Evolutionary conservation across 2,329 filamentous ascomycete genomes (phyloP).

Genomic region (Plectosphaerella plurivora): DNA sequence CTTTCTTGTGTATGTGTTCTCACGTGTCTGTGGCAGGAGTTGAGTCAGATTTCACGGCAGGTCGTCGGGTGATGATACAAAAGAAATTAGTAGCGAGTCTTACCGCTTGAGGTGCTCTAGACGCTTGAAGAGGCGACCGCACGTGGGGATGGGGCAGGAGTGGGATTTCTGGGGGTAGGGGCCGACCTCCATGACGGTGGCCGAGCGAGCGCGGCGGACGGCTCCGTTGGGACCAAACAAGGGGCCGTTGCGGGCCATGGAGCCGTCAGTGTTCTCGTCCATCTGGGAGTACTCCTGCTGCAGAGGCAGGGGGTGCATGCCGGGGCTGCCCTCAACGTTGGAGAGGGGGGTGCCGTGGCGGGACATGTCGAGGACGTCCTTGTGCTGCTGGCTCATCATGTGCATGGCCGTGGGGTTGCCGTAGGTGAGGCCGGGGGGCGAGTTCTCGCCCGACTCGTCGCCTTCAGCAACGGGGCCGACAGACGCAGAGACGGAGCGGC

Average conservation of each 20-base stretch:
- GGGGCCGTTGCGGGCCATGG: conserved; percentile 46
- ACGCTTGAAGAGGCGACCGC: conserved; percentile 95
- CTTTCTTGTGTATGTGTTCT: conserved; percentile 99
- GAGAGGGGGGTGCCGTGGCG: conserved; percentile 87
- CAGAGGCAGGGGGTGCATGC: conserved; percentile 64
- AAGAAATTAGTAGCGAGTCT: conserved; percentile 42
- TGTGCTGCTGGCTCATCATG: conserved; percentile 62
- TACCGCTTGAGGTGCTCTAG: conserved; percentile 99
- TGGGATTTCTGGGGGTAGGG: conserved; percentile 98
- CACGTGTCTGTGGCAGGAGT: conserved; percentile 71
- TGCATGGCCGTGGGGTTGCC: conserved; percentile 56
- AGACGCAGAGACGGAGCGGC: conserved; percentile 84
- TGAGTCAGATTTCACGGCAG: conserved; percentile 40
- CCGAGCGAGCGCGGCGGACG: conserved; percentile 84
- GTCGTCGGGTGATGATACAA: conserved; percentile 28
- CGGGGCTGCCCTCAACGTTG: conserved; percentile 76
- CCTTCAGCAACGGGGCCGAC: conserved; percentile 77
- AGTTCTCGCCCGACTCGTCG: conserved; percentile 74
- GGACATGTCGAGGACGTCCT: conserved; percentile 78
- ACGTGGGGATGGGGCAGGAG: conserved; percentile 98
- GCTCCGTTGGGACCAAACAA: conserved; percentile 69
- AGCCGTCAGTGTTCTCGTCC: conserved; percentile 58
- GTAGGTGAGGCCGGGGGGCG: conserved; percentile 71
- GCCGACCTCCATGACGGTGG: conserved; percentile 92
- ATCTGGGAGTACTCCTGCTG: conserved; percentile 66